Evolutionary conservation across 2,329 filamentous ascomycete genomes (phyloP).

Genomic region (Orbilia quercus): DNA sequence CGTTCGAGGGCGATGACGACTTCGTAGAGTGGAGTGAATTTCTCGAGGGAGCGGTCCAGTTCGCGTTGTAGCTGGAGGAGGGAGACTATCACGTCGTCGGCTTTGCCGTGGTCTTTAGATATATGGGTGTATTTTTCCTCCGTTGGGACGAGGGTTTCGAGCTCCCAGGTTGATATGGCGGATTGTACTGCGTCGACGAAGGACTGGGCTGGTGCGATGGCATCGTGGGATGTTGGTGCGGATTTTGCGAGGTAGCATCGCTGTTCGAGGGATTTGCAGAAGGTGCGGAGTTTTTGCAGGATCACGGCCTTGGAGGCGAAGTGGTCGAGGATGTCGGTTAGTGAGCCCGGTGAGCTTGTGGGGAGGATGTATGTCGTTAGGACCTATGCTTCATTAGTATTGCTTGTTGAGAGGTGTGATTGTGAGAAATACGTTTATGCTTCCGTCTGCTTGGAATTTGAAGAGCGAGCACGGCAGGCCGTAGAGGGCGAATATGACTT

Average conservation of each 20-base stretch:
- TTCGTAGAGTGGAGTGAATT: conserved; percentile 57
- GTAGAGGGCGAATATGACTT: conserved; percentile 85
- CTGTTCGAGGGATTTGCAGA: conserved; percentile 48
- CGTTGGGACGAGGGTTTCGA: conserved; percentile 54
- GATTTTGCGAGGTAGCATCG: conserved; percentile 25
- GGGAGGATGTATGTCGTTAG: conserved; percentile 30
- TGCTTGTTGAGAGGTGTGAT: neutral
- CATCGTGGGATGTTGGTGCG: conserved; percentile 27
- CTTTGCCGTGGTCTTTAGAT: neutral
- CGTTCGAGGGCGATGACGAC: conserved; percentile 55
- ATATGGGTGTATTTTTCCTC: conserved; percentile 50
- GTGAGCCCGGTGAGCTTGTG: conserved; percentile 44
- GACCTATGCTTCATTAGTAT: conserved; percentile 20
- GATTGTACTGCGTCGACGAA: conserved; percentile 57
- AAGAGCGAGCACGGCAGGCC: conserved; percentile 82
- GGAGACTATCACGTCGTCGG: conserved; percentile 52
- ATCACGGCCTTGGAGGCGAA: conserved; percentile 58
- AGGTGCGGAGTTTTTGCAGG: conserved; percentile 58
- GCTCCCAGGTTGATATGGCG: conserved; percentile 51
- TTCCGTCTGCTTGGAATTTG: conserved; percentile 56
- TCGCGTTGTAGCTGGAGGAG: conserved; percentile 58
- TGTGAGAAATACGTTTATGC: conserved; percentile 25
- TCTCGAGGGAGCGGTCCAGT: conserved; percentile 55
- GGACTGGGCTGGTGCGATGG: conserved; percentile 54
- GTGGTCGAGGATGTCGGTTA: conserved; percentile 58